Conservation (phyloP, 225 moss, liverwort and hornwort species). For the Physcomitrellopsis africana region DNA sequence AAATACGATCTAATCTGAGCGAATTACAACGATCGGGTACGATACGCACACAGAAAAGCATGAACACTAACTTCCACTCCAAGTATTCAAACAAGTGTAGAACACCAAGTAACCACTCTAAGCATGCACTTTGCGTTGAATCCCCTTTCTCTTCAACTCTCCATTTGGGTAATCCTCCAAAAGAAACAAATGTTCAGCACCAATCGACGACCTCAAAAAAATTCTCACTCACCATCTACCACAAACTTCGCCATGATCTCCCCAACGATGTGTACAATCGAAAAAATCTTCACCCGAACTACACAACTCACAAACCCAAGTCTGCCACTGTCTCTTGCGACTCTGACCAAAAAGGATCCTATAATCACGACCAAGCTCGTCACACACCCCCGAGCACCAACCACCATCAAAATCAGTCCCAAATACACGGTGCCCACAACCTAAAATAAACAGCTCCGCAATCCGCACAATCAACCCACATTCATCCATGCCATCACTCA, state of each 20-base stretch:
- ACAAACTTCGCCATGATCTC: conserved; percentile 1
- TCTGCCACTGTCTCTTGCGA: background rate
- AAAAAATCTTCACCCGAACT: background rate
- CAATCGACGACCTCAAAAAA: background rate
- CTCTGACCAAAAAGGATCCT: conserved; percentile 38
- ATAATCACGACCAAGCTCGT: conserved; percentile 30
- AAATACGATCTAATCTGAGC: conserved; percentile 24
- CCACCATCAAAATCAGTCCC: conserved; percentile 19
- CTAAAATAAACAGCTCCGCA: conserved; percentile 38
- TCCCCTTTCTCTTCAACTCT: background rate
- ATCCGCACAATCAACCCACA: conserved; percentile 31
- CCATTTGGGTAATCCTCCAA: conserved; percentile 14
- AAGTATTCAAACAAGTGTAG: conserved; percentile 1
- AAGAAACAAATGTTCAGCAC: conserved; percentile 17
- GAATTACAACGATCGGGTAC: background rate
- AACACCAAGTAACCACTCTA: background rate
- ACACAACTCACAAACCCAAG: conserved; percentile 10
- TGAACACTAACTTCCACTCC: conserved; percentile 17
- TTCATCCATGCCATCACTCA: conserved; percentile 47
- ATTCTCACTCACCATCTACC: conserved; percentile 15
- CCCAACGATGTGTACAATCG: background rate
- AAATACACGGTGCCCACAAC: conserved; percentile 31
- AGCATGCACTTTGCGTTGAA: background rate
- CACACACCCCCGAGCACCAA: conserved; percentile 10
- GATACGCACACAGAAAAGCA: background rate